A percentile compares a stretch with the other conserved stretches of the same genome.
These are phyloP conservation scores for Yamadazyma philogaea DNA, from an alignment of 805 yeast genomes.

Conservation along the genomic window DNA sequence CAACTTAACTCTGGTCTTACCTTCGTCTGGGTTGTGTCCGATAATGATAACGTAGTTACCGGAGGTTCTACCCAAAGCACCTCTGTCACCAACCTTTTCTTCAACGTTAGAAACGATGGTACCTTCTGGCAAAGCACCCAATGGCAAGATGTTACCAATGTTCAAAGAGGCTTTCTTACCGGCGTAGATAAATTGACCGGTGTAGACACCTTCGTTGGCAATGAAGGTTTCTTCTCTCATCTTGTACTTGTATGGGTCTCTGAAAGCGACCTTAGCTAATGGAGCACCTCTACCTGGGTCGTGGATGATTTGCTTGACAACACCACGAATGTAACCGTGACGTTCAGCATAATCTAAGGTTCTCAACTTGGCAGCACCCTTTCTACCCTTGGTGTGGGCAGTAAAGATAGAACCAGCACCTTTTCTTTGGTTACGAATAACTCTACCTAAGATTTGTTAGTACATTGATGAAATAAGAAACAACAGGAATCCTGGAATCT, in stretches of 20 bases:
- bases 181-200: constrained; percentile 98
- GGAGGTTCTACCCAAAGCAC: constrained; percentile 99
- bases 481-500: too few species aligned
- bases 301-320: constrained; percentile 97
- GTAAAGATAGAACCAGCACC: constrained; percentile 99
- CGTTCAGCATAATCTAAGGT: constrained; percentile 98
- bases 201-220: constrained; percentile 99
- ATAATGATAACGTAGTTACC: constrained; percentile 99
- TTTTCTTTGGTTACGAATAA: constrained; percentile 99
- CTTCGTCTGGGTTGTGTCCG: constrained; percentile 99
- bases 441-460: constrained; percentile 65
- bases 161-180: constrained; percentile 98
- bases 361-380: constrained; percentile 99
- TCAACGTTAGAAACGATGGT: constrained; percentile 97
- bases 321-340: constrained; percentile 99
- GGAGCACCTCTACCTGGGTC: constrained; percentile 99
- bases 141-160: constrained; percentile 96
- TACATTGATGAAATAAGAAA: background rate
- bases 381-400: constrained; percentile 99
- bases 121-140: constrained; percentile 98
- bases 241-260: constrained; percentile 99
- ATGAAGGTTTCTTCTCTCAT: constrained; percentile 97
- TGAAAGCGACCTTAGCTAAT: constrained; percentile 97
- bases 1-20: constrained; percentile 98
- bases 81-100: constrained; percentile 99